A percentile compares a stretch with the other conserved stretches of the same genome.
Conservation (phyloP, 1,284 basidiomycete genomes). For the Dichomitus squalens region DNA sequence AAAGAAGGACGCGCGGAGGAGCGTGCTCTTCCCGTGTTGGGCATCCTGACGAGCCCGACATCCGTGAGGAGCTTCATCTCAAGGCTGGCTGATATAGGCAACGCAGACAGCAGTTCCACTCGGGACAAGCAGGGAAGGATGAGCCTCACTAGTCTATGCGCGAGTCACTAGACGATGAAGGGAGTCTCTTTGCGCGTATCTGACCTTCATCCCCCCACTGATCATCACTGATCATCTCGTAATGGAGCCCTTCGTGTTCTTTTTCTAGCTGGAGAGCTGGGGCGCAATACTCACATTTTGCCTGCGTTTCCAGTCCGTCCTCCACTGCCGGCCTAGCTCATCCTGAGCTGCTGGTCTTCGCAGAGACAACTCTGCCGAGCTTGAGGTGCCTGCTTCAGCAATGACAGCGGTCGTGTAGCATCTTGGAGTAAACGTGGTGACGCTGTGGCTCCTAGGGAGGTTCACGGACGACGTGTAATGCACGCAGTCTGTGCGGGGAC, state of each 20-base stretch:
- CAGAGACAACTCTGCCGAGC: background rate
- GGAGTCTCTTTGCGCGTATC: no score
- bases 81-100: no score
- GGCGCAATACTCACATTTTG: conserved; percentile 55
- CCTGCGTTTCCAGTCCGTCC: conserved; percentile 76
- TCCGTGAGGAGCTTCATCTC: conserved; percentile 96
- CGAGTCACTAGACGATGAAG: no score
- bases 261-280: no score
- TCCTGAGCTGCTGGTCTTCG: conserved; percentile 10
- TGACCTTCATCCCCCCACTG: no score
- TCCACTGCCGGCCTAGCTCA: conserved; percentile 40
- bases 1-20: conserved; percentile 89
- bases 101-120: no score
- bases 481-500: background rate
- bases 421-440: background rate
- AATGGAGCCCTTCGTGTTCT: no score
- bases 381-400: conserved; percentile 14
- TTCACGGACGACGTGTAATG: background rate
- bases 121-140: no score
- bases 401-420: conserved; percentile 9
- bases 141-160: no score
- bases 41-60: conserved; percentile 93
- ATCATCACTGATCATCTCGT: no score
- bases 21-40: conserved; percentile 93
- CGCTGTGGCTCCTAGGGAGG: background rate